phyloP scores from a whole-genome alignment of 805 yeast genomes.

The Maudiozyma turicensis region DNA sequence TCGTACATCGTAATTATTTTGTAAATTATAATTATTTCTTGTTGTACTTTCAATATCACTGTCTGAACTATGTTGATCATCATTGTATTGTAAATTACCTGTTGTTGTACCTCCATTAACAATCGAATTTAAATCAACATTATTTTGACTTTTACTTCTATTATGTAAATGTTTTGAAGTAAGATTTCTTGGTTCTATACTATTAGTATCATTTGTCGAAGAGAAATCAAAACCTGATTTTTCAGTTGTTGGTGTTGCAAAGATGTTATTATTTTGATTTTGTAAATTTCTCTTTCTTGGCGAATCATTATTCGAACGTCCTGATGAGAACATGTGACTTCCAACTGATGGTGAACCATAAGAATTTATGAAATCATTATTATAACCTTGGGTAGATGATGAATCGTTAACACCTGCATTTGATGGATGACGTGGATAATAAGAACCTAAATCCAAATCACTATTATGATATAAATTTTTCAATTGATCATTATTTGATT shows the following conservation, averaged over 20 bases:
- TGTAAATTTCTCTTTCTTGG: background rate
- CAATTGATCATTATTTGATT: conserved; percentile 9
- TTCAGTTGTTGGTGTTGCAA: conserved; percentile 5
- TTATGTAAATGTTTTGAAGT: background rate
- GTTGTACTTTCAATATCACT: background rate
- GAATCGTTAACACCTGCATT: background rate
- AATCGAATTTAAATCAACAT: background rate
- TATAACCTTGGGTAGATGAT: background rate
- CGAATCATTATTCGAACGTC: background rate
- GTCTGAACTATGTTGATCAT: background rate
- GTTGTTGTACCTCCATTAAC: background rate
- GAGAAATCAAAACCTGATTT: conserved; percentile 1
- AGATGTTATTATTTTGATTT: conserved; percentile 3
- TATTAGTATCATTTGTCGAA: background rate
- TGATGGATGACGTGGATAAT: conserved; percentile 16
- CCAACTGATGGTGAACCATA: background rate
- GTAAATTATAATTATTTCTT: conserved; percentile 1
- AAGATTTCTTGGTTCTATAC: background rate
- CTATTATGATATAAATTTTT: conserved; percentile 13
- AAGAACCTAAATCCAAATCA: conserved; percentile 23
- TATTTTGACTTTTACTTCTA: conserved; percentile 1
- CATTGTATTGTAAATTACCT: background rate
- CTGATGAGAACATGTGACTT: background rate
- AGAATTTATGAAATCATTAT: background rate
- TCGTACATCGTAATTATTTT: conserved; percentile 5